Evolutionary conservation across 1,139 yeast species (phyloP).

Genomic region (Zygotorulaspora mrakii): DNA sequence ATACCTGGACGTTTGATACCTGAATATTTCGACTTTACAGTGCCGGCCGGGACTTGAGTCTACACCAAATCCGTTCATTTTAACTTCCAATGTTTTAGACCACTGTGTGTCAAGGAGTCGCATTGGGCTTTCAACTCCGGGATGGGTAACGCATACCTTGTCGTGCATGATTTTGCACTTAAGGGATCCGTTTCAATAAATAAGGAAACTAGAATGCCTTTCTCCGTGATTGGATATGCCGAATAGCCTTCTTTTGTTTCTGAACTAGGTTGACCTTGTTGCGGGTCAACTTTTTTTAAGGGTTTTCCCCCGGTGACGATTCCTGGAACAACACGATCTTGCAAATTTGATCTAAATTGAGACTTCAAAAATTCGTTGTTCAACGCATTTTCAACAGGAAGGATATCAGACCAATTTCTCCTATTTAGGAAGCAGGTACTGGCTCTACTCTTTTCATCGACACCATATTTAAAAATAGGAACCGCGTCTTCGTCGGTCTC

Average conservation of each 20-base stretch:
- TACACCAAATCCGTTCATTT: conserved; percentile 3
- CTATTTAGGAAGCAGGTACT: conserved; percentile 66
- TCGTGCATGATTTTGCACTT: conserved; percentile 52
- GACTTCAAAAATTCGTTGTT: conserved; percentile 22
- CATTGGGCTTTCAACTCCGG: conserved; percentile 47
- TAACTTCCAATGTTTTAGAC: conserved; percentile 24
- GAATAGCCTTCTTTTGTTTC: conserved; percentile 25
- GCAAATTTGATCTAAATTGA: conserved; percentile 27
- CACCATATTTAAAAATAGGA: conserved; percentile 61
- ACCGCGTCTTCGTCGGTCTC: conserved; percentile 77
- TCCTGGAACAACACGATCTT: conserved; percentile 37
- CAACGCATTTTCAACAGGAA: conserved; percentile 42
- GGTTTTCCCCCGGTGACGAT: conserved; percentile 16
- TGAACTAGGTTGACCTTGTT: no score
- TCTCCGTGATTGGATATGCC: conserved; percentile 50
- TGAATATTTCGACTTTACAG: background rate
- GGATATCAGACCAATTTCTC: conserved; percentile 68
- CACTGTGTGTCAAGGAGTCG: conserved; percentile 21
- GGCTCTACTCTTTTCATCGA: conserved; percentile 49
- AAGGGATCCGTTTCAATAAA: conserved; percentile 64
- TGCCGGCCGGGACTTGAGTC: no score
- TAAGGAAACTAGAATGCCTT: conserved; percentile 62
- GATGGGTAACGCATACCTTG: conserved; percentile 63
- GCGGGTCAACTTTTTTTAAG: conserved; percentile 2
- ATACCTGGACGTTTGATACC: background rate